Base-by-base conservation (phyloP, 768 basidiomycete species). In the Rickenella mellea region DNA sequence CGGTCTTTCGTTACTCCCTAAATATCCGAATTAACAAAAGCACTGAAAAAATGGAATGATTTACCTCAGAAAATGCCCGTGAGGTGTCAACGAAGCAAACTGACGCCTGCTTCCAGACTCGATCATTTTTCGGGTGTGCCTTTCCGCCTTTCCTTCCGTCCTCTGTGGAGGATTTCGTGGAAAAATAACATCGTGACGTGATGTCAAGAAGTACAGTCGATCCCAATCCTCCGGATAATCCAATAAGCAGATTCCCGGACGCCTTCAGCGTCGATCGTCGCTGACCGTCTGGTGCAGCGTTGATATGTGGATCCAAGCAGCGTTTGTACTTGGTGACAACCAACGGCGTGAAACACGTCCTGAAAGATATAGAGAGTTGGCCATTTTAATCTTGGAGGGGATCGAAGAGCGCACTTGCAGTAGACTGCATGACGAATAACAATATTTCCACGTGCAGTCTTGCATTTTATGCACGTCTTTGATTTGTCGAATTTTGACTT, bases 371-470 rank as follows among this genome's bases (percentile, higher is more conserved):
- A 37, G 38, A 33, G 43, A 8, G n/a, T n/a, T n/a, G n/a, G n/a
- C n/a, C n/a, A n/a, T n/a, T n/a, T n/a, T n/a, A n/a, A n/a, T n/a
- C n/a, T n/a, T n/a, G n/a, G 26, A 42, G 22, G 27, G 19, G n/a
- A 29, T 38, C 22, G 35, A 37, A 27, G 28, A 45, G 48, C 70
- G 51, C 52, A 86, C 86, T 78, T 85, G 83, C 87, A 90, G 54
- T 89, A 90, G 15, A 85, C 81, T 11, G 82, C 77, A 56, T 89
- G 83, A 30, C 84, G 71, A 42, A 88, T 76, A 37, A 87, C 78
- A 22, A 88, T 63, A 40, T 78, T 83, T 19, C 83, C 87, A 6
- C 42, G 48, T 20, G 69, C 71, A 24, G 59, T 63, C 56, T 85
- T 88, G 60, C 87, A 90, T 52, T 79, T 82, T n/a, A 85, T 69